Evolutionary conservation across 2,329 filamentous ascomycete genomes (phyloP), one percentile per base, ranked within the genome.

Genomic region (Hypoxylon sp.): DNA sequence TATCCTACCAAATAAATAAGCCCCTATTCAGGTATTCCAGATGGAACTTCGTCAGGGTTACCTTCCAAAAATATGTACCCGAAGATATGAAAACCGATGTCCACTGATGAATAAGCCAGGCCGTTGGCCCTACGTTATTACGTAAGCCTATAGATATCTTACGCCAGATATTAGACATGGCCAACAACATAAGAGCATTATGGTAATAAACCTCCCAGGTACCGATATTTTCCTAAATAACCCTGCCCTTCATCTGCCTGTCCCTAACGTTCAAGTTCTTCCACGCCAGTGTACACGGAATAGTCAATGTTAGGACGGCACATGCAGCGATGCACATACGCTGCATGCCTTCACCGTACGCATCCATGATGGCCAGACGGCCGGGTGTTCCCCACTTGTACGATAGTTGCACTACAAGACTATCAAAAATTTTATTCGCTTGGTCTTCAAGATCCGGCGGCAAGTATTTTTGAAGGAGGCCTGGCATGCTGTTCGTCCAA

Each of bases 401-500:
- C 28, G 75, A 75, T 4, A 86, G 73, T 63, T 90, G 88, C 4
- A 80, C 80, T 1, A 77, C 77, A 43, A 89, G 73, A 67, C 80
- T 80, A 30, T 82, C 80, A 66, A 87, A 89, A 48, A 89, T 86
- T 41, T 78, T 77, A 2, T 72, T 76, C 5, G 78, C 77, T 36
- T 83, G 74, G 10, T 64, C 64, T 65, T 77, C 74, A 3, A 71
- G 72, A 5, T 72, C 71, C 17, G 80, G 65, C 32, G 86, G 86
- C 0, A 88, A 79, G 68, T 85, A 83, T 46, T 75, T 65, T 50
- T 77, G 75, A 10, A 89, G 80, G 6, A 82, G 83, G 28, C 75
- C 75, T 2, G 84, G 83, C 67, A 90, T 84, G 1, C 83, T 82
- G 70, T 84, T 82, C 0, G 83, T 85, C 87, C 88, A 90, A 69